These are phyloP conservation scores for Fraxinus platypoda DNA, from an alignment of 305 asterid genomes.

Conservation along the genomic window DNA sequence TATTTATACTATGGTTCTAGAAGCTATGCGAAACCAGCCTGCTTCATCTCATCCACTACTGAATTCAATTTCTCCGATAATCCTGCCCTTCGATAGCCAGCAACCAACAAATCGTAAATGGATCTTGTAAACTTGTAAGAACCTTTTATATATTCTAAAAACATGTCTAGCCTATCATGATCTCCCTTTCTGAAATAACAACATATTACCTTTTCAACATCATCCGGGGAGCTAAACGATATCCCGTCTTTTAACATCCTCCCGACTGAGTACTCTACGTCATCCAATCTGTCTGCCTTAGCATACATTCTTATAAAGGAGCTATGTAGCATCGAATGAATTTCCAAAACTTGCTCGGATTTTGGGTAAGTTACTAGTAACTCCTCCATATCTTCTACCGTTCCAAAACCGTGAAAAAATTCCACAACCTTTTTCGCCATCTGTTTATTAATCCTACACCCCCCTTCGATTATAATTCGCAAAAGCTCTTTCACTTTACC, in stretches of 20 bases:
- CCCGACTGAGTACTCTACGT: constrained; percentile 47
- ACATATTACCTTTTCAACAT: constrained; percentile 47
- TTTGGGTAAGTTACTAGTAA: constrained; percentile 23
- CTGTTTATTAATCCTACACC: constrained; percentile 15
- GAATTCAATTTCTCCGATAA: constrained; percentile 26
- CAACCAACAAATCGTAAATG: constrained; percentile 43
- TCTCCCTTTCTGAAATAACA: constrained; percentile 48
- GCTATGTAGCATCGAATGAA: constrained; percentile 33
- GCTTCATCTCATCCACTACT: constrained; percentile 41
- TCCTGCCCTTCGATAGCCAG: constrained; percentile 50
- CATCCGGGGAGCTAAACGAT: constrained; percentile 38
- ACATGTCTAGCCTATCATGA: constrained; percentile 42
- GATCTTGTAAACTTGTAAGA: constrained; percentile 35
- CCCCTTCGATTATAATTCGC: constrained; percentile 17
- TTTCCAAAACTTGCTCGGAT: constrained; percentile 29
- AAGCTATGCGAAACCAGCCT: constrained; percentile 29
- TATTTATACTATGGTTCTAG: neutral
- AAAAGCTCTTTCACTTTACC: constrained; percentile 25
- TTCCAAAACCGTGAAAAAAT: constrained; percentile 30
- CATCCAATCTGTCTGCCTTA: constrained; percentile 40
- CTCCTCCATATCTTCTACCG: constrained; percentile 40
- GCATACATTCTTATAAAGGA: constrained; percentile 36
- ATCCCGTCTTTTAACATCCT: constrained; percentile 42
- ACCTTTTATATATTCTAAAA: constrained; percentile 35
- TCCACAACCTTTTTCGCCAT: constrained; percentile 24